These are phyloP conservation scores for Geosmithia flava DNA, from an alignment of 2,329 filamentous ascomycete genomes.

Conservation along the genomic window DNA sequence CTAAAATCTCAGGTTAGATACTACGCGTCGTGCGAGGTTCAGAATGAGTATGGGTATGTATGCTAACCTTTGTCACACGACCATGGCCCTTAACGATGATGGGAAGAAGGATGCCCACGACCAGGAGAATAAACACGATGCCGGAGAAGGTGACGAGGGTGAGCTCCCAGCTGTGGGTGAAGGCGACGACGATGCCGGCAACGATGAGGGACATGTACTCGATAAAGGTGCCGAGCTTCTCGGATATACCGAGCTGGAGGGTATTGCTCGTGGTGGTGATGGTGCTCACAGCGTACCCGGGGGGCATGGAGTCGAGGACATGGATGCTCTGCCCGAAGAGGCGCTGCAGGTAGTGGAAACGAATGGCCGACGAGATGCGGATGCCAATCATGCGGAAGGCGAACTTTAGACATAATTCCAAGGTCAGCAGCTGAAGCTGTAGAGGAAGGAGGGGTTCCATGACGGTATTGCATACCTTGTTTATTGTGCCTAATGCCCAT, in stretches of 20 bases:
- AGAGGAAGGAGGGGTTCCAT: not conserved
- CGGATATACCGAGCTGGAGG: conserved; percentile 52
- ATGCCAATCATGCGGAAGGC: conserved; percentile 50
- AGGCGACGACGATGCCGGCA: conserved; percentile 40
- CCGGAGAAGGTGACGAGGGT: conserved; percentile 46
- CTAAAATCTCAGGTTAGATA: not conserved
- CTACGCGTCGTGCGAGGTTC: not conserved
- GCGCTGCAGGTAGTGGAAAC: conserved; percentile 50
- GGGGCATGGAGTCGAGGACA: conserved; percentile 53
- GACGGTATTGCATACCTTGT: conserved; percentile 24
- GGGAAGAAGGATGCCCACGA: conserved; percentile 35
- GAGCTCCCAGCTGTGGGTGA: conserved; percentile 44
- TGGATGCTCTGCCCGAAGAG: conserved; percentile 55
- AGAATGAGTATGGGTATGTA: no score
- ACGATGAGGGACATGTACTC: conserved; percentile 42
- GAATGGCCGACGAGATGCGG: conserved; percentile 46
- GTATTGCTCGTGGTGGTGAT: conserved; percentile 53
- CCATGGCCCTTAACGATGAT: conserved; percentile 40
- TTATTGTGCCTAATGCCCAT: conserved; percentile 50
- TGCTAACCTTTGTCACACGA: conserved; percentile 12
- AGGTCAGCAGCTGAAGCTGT: not conserved
- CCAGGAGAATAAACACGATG: conserved; percentile 40
- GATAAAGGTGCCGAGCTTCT: conserved; percentile 47
- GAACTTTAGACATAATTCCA: conserved; percentile 24
- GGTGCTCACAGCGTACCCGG: conserved; percentile 47